phyloP scores from a whole-genome alignment of 2,329 filamentous ascomycete genomes.

The Trichocomaceae sp. region DNA sequence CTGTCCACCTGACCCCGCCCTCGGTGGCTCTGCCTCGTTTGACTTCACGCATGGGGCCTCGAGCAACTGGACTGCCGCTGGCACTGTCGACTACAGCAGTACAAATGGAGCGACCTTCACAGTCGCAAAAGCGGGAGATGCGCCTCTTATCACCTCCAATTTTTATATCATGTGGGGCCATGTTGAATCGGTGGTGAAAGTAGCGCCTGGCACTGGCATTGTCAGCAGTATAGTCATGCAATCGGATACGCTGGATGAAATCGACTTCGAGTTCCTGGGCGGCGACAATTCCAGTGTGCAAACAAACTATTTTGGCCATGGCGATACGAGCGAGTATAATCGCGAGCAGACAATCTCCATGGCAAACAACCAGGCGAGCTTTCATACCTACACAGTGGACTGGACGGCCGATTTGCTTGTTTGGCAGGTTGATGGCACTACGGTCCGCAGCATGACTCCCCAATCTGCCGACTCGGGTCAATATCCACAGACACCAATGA shows the following conservation, averaged over 20 bases:
- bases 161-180: slow-evolving; percentile 99
- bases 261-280: slow-evolving; percentile 95
- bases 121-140: slow-evolving; percentile 68
- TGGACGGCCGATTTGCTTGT: slow-evolving; percentile 82
- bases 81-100: slow-evolving; percentile 62
- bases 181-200: slow-evolving; percentile 77
- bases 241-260: slow-evolving; percentile 89
- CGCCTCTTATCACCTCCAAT: slow-evolving; percentile 76
- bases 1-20: slow-evolving; percentile 70
- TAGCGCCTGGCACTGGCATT: slow-evolving; percentile 81
- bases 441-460: slow-evolving; percentile 67
- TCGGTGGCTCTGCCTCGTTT: slow-evolving; percentile 74
- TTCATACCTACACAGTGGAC: slow-evolving; percentile 82
- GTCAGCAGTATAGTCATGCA: slow-evolving; percentile 88
- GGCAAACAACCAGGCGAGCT: slow-evolving; percentile 62
- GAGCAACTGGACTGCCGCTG: slow-evolving; percentile 66
- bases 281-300: slow-evolving; percentile 72
- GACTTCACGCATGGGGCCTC: slow-evolving; percentile 76
- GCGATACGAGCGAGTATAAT: slow-evolving; percentile 75
- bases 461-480: slow-evolving; percentile 61
- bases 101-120: slow-evolving; percentile 75
- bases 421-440: slow-evolving; percentile 75
- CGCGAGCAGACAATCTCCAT: slow-evolving; percentile 73
- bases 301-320: slow-evolving; percentile 95
- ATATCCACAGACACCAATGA: slow-evolving; percentile 94